Evolutionary conservation across 1,284 basidiomycete genomes (phyloP), one percentile per base, ranked within the genome.

Genomic region (Cutaneotrichosporon sp.): DNA sequence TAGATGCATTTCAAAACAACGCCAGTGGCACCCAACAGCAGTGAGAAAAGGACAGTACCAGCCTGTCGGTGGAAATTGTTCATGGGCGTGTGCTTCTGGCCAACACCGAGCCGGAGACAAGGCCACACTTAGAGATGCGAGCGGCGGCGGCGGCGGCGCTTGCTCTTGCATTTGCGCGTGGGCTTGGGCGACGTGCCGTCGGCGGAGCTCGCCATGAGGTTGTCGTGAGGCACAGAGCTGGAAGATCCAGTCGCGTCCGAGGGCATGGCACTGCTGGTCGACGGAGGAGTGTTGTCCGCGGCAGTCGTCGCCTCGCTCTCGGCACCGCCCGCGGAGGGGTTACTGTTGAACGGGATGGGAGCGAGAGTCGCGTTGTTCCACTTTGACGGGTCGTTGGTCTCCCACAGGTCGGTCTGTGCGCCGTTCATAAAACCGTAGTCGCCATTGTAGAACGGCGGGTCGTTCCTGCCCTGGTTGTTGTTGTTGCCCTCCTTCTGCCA

Each of bases 381-480:
- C 20, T 34, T 46, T 9, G 34, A 14, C 14, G 34, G 37, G 18
- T 37, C n/a, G 37, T 40, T 37, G 20, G 46, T 17, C 18, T 39
- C 23, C 43, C 44, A 53, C 21, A 53, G 39, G 36, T 58, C 56
- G 18, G 17, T 43, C 53, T 58, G 56, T 9, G 52, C 50, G 40
- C 56, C 56, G 38, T 58, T 39, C 21, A 13, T 46, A 9, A 36
- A 58, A 10, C 56, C 56, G 15, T 55, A 58, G 21, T 39, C 33
- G 17, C 10, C 14, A 18, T 49, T 48, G 50, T 58, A 58, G 22
- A 46, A 46, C 7, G 38, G 43, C 3, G 50, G 36, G 40, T 53
- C 46, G 20, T 21, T 41, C 40, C 36, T 17, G 34, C 20, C 44
- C 41, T 53, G 51, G 34, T 20, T 17, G 34, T 47, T 46, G 38